phyloP scores from a whole-genome alignment of 2,329 filamentous ascomycete genomes.

The Epichloe coenophiala region DNA sequence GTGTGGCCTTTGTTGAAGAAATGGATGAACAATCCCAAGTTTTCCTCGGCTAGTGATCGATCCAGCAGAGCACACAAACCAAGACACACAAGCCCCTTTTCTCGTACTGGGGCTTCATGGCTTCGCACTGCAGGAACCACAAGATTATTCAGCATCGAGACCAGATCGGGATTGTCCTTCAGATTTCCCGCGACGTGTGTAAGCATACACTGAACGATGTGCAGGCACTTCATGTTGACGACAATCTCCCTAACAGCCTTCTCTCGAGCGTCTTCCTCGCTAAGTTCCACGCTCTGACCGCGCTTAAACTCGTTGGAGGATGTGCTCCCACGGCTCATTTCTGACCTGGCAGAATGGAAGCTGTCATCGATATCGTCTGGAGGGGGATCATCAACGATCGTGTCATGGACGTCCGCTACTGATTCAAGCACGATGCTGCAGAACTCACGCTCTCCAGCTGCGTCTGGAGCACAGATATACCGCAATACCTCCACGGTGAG shows the following conservation, averaged over 20 bases:
- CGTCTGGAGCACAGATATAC: constrained; percentile 65
- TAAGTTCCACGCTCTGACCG: constrained; percentile 29
- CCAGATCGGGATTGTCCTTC: constrained; percentile 80
- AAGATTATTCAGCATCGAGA: constrained; percentile 95
- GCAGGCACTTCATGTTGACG: constrained; percentile 95
- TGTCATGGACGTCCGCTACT: constrained; percentile 92
- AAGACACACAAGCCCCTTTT: constrained; percentile 77
- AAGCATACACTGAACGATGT: constrained; percentile 95
- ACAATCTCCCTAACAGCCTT: constrained; percentile 85
- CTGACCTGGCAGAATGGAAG: constrained; percentile 86
- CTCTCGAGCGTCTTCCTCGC: constrained; percentile 51
- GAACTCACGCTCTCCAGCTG: constrained; percentile 67
- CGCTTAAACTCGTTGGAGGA: constrained; percentile 33
- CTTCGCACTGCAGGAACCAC: constrained; percentile 90
- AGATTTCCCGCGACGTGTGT: constrained; percentile 81
- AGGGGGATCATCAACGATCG: constrained; percentile 60
- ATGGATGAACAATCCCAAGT: constrained; percentile 84
- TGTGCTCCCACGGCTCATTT: constrained; percentile 56
- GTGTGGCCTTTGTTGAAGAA: constrained; percentile 92
- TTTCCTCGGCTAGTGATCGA: constrained; percentile 81
- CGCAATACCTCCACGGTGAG: constrained; percentile 72
- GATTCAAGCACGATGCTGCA: constrained; percentile 81
- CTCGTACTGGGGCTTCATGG: constrained; percentile 83
- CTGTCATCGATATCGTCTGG: constrained; percentile 50
- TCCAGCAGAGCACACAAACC: constrained; percentile 86